These are phyloP conservation scores for Leccinum solheimii DNA, from an alignment of 1,284 basidiomycete species.

Conservation along the genomic window DNA sequence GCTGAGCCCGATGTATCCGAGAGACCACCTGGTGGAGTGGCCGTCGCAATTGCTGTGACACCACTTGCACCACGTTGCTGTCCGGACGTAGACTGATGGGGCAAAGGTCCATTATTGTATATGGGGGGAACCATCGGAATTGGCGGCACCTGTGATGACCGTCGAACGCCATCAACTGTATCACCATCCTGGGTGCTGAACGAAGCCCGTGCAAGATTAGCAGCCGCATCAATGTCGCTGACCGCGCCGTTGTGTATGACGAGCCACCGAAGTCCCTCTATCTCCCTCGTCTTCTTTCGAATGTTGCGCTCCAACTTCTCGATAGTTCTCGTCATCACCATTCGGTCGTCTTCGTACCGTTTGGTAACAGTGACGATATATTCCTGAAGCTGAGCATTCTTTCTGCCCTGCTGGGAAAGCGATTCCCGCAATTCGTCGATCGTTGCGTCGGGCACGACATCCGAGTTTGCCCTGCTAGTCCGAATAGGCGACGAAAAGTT, in stretches of 20 bases:
- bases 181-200: slow-evolving; percentile 31
- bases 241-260: slow-evolving; percentile 42
- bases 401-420: slow-evolving; percentile 35
- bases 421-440: slow-evolving; percentile 36
- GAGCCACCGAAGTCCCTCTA: slow-evolving; percentile 50
- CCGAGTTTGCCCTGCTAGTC: slow-evolving; percentile 14
- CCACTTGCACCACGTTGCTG: slow-evolving; percentile 4
- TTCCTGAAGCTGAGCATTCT: slow-evolving; percentile 39
- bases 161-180: slow-evolving; percentile 4
- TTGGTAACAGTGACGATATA: slow-evolving; percentile 43
- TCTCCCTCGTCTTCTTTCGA: slow-evolving; percentile 45
- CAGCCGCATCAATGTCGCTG: slow-evolving; percentile 36
- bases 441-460: slow-evolving; percentile 13
- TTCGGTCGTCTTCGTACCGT: slow-evolving; percentile 46
- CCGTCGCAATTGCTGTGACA: slow-evolving; percentile 5
- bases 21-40: slow-evolving; percentile 10
- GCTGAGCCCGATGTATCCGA: slow-evolving; percentile 14
- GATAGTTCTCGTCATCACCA: slow-evolving; percentile 39
- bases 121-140: background rate
- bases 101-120: background rate
- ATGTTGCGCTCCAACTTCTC: slow-evolving; percentile 45
- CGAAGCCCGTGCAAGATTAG: slow-evolving; percentile 35
- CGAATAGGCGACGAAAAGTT: slow-evolving; percentile 13
- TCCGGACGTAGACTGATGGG: slow-evolving; percentile 8
- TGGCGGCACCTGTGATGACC: slow-evolving; percentile 6